These are phyloP conservation scores for Singerocomus inundabilis DNA, from an alignment of 1,284 basidiomycete species.

Conservation along the genomic window DNA sequence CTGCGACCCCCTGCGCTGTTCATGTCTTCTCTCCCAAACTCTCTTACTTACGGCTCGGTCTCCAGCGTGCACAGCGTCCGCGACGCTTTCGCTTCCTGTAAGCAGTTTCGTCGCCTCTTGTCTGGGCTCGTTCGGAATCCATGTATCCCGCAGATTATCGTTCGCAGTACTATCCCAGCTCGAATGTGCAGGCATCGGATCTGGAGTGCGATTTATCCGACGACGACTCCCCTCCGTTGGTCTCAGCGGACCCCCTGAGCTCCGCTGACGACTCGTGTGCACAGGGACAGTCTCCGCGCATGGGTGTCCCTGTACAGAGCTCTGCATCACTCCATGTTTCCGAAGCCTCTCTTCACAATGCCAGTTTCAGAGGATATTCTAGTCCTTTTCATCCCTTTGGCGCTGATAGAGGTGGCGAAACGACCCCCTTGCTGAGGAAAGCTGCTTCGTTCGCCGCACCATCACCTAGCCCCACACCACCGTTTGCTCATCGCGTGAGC, in stretches of 20 bases:
- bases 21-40: constrained; percentile 45
- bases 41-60: constrained; percentile 50
- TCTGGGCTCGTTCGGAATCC: constrained; percentile 1
- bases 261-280: not conserved
- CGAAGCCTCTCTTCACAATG: constrained; percentile 47
- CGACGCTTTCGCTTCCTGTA: constrained; percentile 51
- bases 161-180: constrained; percentile 60
- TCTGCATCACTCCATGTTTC: constrained; percentile 30
- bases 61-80: constrained; percentile 52
- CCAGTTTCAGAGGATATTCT: constrained; percentile 32
- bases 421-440: constrained; percentile 45
- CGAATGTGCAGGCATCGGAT: constrained; percentile 52
- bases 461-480: constrained; percentile 17
- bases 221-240: constrained; percentile 28
- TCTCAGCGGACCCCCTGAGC: constrained; percentile 27
- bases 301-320: constrained; percentile 6
- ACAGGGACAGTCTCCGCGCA: not conserved
- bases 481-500: not conserved
- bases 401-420: constrained; percentile 24
- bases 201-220: constrained; percentile 36
- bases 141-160: constrained; percentile 50
- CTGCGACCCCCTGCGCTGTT: no score
- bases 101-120: constrained; percentile 35
- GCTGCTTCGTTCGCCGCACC: constrained; percentile 34
- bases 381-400: not conserved